Conservation (phyloP, 306 rosid species). For the Prunus mongolica region DNA sequence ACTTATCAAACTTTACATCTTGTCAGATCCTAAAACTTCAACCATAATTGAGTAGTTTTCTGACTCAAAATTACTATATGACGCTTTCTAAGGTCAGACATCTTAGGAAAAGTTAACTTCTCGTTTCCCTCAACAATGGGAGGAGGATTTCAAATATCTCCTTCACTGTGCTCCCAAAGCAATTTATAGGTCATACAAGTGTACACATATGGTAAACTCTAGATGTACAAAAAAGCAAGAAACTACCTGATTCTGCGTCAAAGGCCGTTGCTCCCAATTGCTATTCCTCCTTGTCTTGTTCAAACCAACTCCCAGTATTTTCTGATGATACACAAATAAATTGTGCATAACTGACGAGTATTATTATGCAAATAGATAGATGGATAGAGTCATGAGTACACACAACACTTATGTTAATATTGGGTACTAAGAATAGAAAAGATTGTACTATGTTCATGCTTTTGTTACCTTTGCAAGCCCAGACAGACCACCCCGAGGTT, state of each 20-base stretch:
- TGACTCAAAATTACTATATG: not conserved
- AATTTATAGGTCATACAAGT: not conserved
- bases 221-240: not conserved
- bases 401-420: not conserved
- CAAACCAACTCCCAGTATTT: conserved; percentile 80
- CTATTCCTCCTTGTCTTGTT: conserved; percentile 94
- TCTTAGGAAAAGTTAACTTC: not conserved
- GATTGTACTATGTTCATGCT: not conserved
- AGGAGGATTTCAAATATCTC: not conserved
- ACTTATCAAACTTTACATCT: not conserved
- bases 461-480: conserved; percentile 71
- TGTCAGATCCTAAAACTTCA: not conserved
- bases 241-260: conserved; percentile 72
- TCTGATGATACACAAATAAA: conserved; percentile 43
- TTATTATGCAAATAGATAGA: not conserved
- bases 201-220: not conserved
- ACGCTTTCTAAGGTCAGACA: not conserved
- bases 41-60: not conserved
- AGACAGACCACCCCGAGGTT: conserved; percentile 78
- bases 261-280: conserved; percentile 93
- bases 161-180: not conserved
- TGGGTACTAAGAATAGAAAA: not conserved
- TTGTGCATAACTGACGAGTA: conserved; percentile 11
- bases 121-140: not conserved
- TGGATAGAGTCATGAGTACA: not conserved